Base-by-base conservation (phyloP, 2,329 filamentous ascomycete species). In the Venturia effusa region DNA sequence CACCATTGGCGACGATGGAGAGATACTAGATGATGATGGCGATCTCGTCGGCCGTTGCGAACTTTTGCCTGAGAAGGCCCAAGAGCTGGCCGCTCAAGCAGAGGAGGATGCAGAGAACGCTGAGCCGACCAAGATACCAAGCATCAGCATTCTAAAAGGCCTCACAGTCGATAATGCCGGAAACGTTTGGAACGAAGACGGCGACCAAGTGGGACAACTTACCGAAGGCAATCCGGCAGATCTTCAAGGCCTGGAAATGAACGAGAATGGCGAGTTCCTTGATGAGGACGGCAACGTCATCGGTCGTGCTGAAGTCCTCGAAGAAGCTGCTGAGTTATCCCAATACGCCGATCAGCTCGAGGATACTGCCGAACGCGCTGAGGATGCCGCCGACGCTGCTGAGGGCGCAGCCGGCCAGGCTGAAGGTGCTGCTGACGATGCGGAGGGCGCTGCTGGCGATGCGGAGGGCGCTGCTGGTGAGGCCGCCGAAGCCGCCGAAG, bases 1-100 rank as follows among this genome's bases (percentile, higher is more conserved):
- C 69, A 74, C 74, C 19, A 81, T 82, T 65, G 80, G 81, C 64
- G 78, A 82, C 43, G 75, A 82, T 17, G 81, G 81, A 64, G 80
- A 83, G 68, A 83, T 84, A 37, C 76, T 83, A 30, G 79, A 83
- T 65, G 79, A 83, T 51, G 78, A 81, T 66, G 81, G 81, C 30
- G 78, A 82, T 67, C 77, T 83, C 30, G 79, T 84, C 59, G 81
- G 81, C 61, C 80, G 80, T 64, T 77, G 79, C 62, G 80, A 82
- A 66, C 74, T 81, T 40, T 73, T 78, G 22, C 78, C 79, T 17
- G 78, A 80, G 43, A 71, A 74, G 54, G 73, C 74, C 59, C 74
- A 79, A 66, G 73, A 77, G 63, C 76, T 79, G 64, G 68, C 77
- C 32, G 69, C 74, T 51, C 69, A 76, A 45, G 74, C 74, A 40